phyloP scores from a whole-genome alignment of 2,329 filamentous ascomycete species.

The Phoma sp. region DNA sequence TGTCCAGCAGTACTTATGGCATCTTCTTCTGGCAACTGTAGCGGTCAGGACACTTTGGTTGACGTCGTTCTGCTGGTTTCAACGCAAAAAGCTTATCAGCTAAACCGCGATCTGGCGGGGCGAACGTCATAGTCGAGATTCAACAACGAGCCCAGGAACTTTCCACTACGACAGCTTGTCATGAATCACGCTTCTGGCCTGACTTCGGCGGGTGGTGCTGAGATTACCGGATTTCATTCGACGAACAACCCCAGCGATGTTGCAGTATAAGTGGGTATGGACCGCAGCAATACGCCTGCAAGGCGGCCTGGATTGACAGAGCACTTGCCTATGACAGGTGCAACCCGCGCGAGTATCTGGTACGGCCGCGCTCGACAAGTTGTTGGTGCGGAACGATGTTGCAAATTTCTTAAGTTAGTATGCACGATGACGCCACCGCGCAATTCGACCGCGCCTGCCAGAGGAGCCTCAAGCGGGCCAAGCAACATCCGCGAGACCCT shows the following conservation, averaged over 20 bases:
- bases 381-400: conserved; percentile 29
- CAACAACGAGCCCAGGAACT: conserved; percentile 8
- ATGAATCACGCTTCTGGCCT: conserved; percentile 16
- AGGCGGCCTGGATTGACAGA: conserved; percentile 16
- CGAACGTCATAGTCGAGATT: conserved; percentile 26
- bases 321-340: conserved; percentile 21
- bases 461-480: conserved; percentile 15
- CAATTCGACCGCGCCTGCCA: conserved; percentile 21
- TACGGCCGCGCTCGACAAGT: conserved; percentile 36
- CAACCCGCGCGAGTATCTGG: conserved; percentile 26
- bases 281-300: conserved; percentile 11
- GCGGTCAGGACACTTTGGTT: conserved; percentile 17
- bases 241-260: conserved; percentile 17
- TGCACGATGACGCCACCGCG: conserved; percentile 34
- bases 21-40: conserved; percentile 15
- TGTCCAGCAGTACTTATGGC: conserved; percentile 18
- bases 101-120: conserved; percentile 20
- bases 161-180: conserved; percentile 15
- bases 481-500: conserved; percentile 4
- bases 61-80: conserved; percentile 24
- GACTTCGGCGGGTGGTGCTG: conserved; percentile 26
- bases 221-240: conserved; percentile 31
- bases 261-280: conserved; percentile 33
- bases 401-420: conserved; percentile 24
- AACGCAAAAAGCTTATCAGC: conserved; percentile 25